Conservation (phyloP, 2,329 filamentous ascomycete genomes). For the Exophiala mesophila region DNA sequence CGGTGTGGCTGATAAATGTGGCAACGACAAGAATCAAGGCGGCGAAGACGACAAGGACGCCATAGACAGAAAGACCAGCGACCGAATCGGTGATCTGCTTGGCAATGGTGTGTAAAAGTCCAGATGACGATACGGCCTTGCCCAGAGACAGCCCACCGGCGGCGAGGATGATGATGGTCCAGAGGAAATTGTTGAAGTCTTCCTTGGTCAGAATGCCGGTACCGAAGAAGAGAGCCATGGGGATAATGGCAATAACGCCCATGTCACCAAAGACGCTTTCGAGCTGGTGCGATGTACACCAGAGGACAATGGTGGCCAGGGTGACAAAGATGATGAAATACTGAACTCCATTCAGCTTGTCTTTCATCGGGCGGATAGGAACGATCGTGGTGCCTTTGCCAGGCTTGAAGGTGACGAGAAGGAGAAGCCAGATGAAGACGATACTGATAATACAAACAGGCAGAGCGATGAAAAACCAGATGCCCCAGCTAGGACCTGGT, state of each 20-base stretch:
- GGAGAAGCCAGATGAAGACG: conserved; percentile 78
- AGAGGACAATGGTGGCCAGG: conserved; percentile 76
- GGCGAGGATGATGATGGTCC: conserved; percentile 96
- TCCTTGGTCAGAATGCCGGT: conserved; percentile 95
- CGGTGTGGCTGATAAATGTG: conserved; percentile 96
- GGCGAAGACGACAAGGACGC: conserved; percentile 80
- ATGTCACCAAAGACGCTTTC: conserved; percentile 90
- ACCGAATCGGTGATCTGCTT: conserved; percentile 68
- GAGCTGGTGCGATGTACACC: conserved; percentile 88
- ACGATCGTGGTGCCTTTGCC: conserved; percentile 82
- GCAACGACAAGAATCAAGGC: conserved; percentile 83
- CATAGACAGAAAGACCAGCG: conserved; percentile 75
- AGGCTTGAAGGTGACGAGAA: conserved; percentile 80
- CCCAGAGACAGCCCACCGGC: conserved; percentile 88
- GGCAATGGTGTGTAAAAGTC: conserved; percentile 84
- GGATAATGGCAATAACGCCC: conserved; percentile 96
- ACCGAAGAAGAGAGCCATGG: conserved; percentile 92
- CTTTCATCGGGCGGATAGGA: conserved; percentile 82
- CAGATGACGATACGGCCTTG: conserved; percentile 90
- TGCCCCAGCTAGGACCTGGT: conserved; percentile 83
- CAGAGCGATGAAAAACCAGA: conserved; percentile 95
- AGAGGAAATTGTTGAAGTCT: conserved; percentile 99
- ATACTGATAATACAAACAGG: conserved; percentile 89
- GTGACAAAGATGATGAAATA: conserved; percentile 89
- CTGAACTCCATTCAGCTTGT: conserved; percentile 80